These are phyloP conservation scores for Leptomonas seymouri DNA, from an alignment of 208 protist species.

Conservation along the genomic window DNA sequence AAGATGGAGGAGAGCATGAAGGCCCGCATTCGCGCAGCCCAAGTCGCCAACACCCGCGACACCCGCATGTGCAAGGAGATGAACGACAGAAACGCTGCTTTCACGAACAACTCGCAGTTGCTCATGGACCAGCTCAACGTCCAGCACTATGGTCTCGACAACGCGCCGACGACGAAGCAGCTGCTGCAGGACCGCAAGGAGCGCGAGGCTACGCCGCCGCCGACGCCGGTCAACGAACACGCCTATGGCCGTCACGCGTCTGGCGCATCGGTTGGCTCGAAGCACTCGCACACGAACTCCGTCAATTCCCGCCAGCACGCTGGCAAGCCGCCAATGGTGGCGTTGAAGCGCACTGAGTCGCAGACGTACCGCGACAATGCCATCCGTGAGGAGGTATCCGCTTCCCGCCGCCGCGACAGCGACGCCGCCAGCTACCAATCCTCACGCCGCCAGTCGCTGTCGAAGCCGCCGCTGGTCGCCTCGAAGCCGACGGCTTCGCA, in stretches of 20 bases:
- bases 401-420: slow-evolving; percentile 25
- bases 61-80: slow-evolving; percentile 63
- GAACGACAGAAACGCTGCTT: slow-evolving; percentile 65
- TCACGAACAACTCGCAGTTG: slow-evolving; percentile 71
- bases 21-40: slow-evolving; percentile 41
- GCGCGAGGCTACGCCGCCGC: slow-evolving; percentile 37
- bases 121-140: slow-evolving; percentile 78
- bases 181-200: slow-evolving; percentile 58
- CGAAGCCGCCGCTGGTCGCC: slow-evolving; percentile 56
- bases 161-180: slow-evolving; percentile 55
- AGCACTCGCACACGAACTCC: slow-evolving; percentile 32
- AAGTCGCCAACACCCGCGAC: slow-evolving; percentile 67
- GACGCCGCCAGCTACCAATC: slow-evolving; percentile 37
- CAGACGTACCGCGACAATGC: slow-evolving; percentile 39
- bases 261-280: slow-evolving; percentile 12
- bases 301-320: slow-evolving; percentile 23
- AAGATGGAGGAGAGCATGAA: slow-evolving; percentile 48
- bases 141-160: slow-evolving; percentile 77
- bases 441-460: slow-evolving; percentile 49
- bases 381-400: slow-evolving; percentile 18
- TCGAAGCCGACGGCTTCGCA: slow-evolving; percentile 57
- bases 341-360: slow-evolving; percentile 39
- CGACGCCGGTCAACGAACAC: slow-evolving; percentile 29
- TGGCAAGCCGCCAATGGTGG: slow-evolving; percentile 40
- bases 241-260: slow-evolving; percentile 26